Percentiles rank a stretch among this genome's conserved stretches.
Conservation (phyloP, 345 rosid species). For the Eucalyptus coolabah region DNA sequence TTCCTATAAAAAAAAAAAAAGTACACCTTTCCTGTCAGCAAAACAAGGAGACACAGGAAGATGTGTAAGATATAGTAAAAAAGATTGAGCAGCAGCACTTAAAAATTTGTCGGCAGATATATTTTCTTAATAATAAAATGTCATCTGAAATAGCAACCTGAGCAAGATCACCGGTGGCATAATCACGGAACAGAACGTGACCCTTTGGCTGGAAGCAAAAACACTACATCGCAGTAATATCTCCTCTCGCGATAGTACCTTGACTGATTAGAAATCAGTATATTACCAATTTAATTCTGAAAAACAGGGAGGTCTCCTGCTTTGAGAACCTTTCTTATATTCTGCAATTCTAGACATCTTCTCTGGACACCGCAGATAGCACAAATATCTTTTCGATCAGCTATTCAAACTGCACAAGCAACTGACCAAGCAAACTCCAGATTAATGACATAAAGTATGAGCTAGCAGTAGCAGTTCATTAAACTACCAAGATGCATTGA, state of each 20-base stretch:
- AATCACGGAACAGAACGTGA: conserved; percentile 66
- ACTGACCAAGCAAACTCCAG: neutral
- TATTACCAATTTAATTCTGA: neutral
- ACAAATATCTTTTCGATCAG: conserved; percentile 58
- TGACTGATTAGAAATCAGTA: neutral
- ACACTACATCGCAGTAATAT: neutral
- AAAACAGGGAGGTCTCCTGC: conserved; percentile 9
- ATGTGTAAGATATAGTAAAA: neutral
- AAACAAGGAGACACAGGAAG: neutral
- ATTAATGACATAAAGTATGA: neutral
- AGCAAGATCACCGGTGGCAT: conserved; percentile 81
- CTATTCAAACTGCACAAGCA: neutral
- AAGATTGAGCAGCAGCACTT: neutral
- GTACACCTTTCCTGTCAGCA: conserved; percentile 65
- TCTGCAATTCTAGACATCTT: conserved; percentile 67
- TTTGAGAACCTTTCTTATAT: conserved; percentile 65
- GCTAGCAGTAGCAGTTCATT: neutral
- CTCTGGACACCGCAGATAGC: conserved; percentile 84
- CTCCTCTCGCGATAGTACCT: neutral
- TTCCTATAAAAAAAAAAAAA: conserved; percentile 27
- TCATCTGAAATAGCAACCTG: conserved; percentile 32
- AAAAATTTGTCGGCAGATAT: neutral
- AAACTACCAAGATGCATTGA: neutral
- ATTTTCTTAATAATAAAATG: neutral
- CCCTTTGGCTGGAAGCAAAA: conserved; percentile 53